Evolutionary conservation across 108 stramenopile genomes (phyloP), one percentile per base, ranked within the genome.

Genomic region (Discostella pseudostelligera): DNA sequence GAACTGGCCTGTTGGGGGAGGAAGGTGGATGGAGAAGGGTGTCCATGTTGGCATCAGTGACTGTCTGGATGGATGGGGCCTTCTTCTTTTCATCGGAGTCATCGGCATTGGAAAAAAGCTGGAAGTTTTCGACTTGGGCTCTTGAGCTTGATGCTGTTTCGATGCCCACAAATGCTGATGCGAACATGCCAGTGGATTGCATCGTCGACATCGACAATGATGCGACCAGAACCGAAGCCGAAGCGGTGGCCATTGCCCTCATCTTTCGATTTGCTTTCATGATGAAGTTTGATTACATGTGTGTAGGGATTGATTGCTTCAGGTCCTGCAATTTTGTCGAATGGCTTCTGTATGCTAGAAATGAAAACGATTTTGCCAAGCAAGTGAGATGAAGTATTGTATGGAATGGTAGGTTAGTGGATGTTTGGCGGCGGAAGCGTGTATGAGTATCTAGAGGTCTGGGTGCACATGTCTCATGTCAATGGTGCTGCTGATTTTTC

Each of bases 11-110:
- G 14, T 49, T 32, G 60, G 60, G 48, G 14, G 29, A 20, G 13
- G 53, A 21, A 6, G 53, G 35, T 29, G 62, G 62, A 24, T 51
- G 45, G 39, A 64, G 39, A 35, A 64, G 39, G 20, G 10, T 8
- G 8, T 39, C 37, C 19, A 35, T 64, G 13, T 64, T 64, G 4
- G 17, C 62, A 51, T 64, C 62, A 4, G 37, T 51, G 13, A 64
- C 24, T 36, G 50, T 51, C 10, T 49, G 45, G 8, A 64, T 64
- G 25, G 37, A 13, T 9, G 51, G n/a, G n/a, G n/a, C 11, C 62
- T 39, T 51, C 49, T 40, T 62, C 16, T 16, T 26, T 43, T 43
- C 32, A 9, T 36, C 29, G 10, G 14, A 28, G 24, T 2, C 39
- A 26, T 64, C 50, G 14, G n/a, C 39, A 28, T 62, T 9, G 45